Conservation (phyloP, 2,329 filamentous ascomycete genomes). For the Nigrospora oryzae region DNA sequence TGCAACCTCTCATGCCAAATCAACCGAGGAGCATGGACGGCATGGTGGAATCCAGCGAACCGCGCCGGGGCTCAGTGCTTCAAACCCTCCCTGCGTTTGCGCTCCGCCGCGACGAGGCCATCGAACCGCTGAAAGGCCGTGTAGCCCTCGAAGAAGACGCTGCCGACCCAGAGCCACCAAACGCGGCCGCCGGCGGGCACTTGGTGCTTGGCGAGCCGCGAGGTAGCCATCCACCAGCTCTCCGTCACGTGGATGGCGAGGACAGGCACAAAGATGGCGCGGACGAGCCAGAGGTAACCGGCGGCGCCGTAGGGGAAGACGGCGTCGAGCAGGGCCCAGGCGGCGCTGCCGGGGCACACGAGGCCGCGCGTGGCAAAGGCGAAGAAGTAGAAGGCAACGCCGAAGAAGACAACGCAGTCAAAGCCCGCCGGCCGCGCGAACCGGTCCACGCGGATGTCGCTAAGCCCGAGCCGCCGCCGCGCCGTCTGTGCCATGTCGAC, state of each 20-base stretch:
- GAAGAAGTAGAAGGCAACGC: conserved; percentile 45
- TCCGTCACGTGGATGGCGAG: conserved; percentile 59
- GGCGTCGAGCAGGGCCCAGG: conserved; percentile 40
- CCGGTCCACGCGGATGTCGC: conserved; percentile 31
- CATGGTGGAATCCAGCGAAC: not conserved
- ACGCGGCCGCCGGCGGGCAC: conserved; percentile 33
- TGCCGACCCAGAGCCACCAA: conserved; percentile 48
- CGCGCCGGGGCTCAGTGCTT: conserved; percentile 22
- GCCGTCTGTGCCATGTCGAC: conserved; percentile 59
- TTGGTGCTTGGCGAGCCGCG: conserved; percentile 36
- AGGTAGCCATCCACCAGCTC: conserved; percentile 40
- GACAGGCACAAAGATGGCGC: conserved; percentile 48
- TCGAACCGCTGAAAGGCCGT: conserved; percentile 44
- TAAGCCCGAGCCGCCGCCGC: conserved; percentile 50
- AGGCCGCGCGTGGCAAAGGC: conserved; percentile 38
- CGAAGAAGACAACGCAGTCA: conserved; percentile 44
- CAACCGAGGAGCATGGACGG: too few relatives aligned
- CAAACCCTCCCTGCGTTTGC: conserved; percentile 28
- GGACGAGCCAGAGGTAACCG: conserved; percentile 51
- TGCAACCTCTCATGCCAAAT: not conserved
- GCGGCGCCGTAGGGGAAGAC: conserved; percentile 48
- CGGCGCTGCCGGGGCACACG: conserved; percentile 41
- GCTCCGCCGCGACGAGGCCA: conserved; percentile 32
- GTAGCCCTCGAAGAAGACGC: conserved; percentile 45
- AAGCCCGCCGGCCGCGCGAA: conserved; percentile 32